Evolutionary conservation across 768 basidiomycete species (phyloP), one percentile per base, ranked within the genome.

Genomic region (Albatrellus ellisii): DNA sequence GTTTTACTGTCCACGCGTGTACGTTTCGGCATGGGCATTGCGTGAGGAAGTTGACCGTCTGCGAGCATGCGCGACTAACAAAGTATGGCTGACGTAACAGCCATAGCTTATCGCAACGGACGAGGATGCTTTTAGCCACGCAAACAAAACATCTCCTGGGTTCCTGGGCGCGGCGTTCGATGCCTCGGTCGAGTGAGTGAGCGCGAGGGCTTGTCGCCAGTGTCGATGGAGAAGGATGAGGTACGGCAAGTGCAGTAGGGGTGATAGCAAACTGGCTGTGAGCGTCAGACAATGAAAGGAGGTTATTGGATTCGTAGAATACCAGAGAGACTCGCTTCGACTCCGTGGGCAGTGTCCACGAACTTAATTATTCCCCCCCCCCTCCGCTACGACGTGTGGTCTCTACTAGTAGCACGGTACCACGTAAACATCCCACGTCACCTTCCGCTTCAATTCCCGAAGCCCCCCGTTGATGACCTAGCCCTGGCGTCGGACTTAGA

Each of bases 151-250:
- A 29, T 32, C 8, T 44, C 47, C 22, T 36, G 26, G 20, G 24
- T 50, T 15, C 49, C 49, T 9, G 15, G 47, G 12, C 45, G 46
- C 22, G 44, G 44, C 39, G 46, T 50, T 20, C 33, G 49, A 17
- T 5, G 14, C 3, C 15, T 9, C 26, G 21, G 3, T n/a, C 20
- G 12, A 11, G 26, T 4, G 10, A 14, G 9, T 11, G 15, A n/a
- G 6, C 25, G 11, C n/a, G 61, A 59, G 52, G 59, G 1, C 54
- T 52, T 2, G 31, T 63, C 36, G 56, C 59, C 4, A 58, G 59
- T 1, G 56, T 42, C 4, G 60, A n/a, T n/a, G n/a, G n/a, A n/a
- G n/a, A n/a, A n/a, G n/a, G n/a, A n/a, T n/a, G n/a, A n/a, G n/a
- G n/a, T n/a, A n/a, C n/a, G n/a, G n/a, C n/a, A n/a, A n/a, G n/a